Evolutionary conservation across 495 filamentous ascomycete genomes (phyloP).

Genomic region (Alectoria sarmentosa): DNA sequence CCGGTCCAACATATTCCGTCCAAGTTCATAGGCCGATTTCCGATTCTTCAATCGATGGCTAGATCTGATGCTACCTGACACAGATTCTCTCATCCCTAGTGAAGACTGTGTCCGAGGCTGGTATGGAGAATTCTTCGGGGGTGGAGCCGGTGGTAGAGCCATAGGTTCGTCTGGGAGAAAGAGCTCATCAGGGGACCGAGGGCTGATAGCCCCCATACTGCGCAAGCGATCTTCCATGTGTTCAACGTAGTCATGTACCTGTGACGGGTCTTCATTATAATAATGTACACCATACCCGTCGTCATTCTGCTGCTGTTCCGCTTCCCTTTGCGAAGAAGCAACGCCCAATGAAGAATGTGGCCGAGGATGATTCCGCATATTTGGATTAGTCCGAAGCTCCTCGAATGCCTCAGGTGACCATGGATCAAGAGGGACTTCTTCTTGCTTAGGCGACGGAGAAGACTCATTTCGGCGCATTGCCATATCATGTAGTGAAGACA

Average conservation of each 20-base stretch:
- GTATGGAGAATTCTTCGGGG: slow-evolving; percentile 38
- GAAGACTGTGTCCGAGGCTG: slow-evolving; percentile 40
- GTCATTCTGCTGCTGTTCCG: slow-evolving; percentile 1
- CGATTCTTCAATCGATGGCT: slow-evolving; percentile 46
- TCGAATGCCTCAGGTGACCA: slow-evolving; percentile 94
- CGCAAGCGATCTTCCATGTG: slow-evolving; percentile 78
- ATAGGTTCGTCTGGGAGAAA: slow-evolving; percentile 28
- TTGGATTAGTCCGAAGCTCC: slow-evolving; percentile 39
- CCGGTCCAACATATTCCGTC: slow-evolving; percentile 59
- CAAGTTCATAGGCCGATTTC: slow-evolving; percentile 80
- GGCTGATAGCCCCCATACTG: slow-evolving; percentile 59
- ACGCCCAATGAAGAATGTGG: slow-evolving; percentile 71
- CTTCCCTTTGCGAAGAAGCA: slow-evolving; percentile 18
- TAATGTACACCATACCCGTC: slow-evolving; percentile 42
- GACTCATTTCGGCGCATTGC: slow-evolving; percentile 50
- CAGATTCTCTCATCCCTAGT: slow-evolving; percentile 29
- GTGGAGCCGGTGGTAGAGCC: slow-evolving; percentile 35
- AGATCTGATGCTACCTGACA: slow-evolving; percentile 28
- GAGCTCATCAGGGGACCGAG: slow-evolving; percentile 34
- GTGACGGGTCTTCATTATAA: slow-evolving; percentile 54
- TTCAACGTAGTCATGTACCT: slow-evolving; percentile 77
- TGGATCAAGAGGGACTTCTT: slow-evolving; percentile 57
- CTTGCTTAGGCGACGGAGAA: slow-evolving; percentile 35
- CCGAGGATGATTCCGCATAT: slow-evolving; percentile 35
- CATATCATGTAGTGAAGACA: slow-evolving; percentile 92